phyloP scores from a whole-genome alignment of 805 yeast genomes.

The Jamesozyma lodderae region DNA sequence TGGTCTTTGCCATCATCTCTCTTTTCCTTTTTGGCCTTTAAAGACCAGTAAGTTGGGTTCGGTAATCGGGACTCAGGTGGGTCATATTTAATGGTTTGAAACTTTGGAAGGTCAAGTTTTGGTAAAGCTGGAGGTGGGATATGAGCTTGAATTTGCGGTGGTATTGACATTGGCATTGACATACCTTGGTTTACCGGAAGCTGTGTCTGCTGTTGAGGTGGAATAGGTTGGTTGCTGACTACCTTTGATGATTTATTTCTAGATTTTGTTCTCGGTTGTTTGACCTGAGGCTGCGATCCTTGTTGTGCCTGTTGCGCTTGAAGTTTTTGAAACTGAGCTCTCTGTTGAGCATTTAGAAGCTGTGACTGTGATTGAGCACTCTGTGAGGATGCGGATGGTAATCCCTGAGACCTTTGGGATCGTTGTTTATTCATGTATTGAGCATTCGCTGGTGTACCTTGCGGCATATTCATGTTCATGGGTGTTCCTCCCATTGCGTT shows the following conservation, averaged over 20 bases:
- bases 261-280: slow-evolving; percentile 9
- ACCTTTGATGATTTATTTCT: slow-evolving; percentile 9
- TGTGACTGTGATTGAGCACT: slow-evolving; percentile 5
- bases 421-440: slow-evolving; percentile 1
- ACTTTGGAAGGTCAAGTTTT: slow-evolving; percentile 21
- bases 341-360: slow-evolving; percentile 8
- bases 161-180: slow-evolving; percentile 17
- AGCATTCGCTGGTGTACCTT: background rate
- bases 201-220: slow-evolving; percentile 5
- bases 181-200: background rate
- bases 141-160: slow-evolving; percentile 13
- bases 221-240: slow-evolving; percentile 2
- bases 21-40: slow-evolving; percentile 25
- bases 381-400: too few relatives aligned
- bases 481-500: background rate
- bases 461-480: background rate
- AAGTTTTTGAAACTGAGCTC: slow-evolving; percentile 3
- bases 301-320: background rate
- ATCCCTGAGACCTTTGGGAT: background rate
- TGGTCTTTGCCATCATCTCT: too few relatives aligned
- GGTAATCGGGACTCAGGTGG: slow-evolving; percentile 33
- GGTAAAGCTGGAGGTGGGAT: slow-evolving; percentile 18
- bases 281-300: too few relatives aligned
- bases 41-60: slow-evolving; percentile 45
- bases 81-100: slow-evolving; percentile 26